phyloP scores from a whole-genome alignment of 495 filamentous ascomycete species.

The Xylaria cubensis region DNA sequence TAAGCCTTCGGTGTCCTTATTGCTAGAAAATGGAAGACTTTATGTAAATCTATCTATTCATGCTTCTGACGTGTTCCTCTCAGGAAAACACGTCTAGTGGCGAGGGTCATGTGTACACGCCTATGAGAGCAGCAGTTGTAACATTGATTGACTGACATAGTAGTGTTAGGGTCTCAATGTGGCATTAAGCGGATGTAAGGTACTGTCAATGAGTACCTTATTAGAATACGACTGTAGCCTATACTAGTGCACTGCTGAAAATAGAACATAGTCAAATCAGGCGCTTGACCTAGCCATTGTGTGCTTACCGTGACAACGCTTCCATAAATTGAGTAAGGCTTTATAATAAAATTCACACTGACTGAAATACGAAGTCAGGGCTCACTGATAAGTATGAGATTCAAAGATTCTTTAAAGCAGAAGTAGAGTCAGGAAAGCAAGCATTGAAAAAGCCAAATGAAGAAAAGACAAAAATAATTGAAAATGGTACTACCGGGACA shows the following conservation, averaged over 20 bases:
- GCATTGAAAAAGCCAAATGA: neutral
- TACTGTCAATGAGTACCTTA: no score
- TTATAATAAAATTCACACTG: neutral
- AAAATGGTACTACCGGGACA: neutral
- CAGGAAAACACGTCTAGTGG: neutral
- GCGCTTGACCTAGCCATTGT: no score
- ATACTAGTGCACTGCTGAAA: no score
- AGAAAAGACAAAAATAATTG: neutral
- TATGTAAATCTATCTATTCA: neutral
- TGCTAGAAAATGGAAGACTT: neutral
- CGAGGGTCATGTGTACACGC: neutral
- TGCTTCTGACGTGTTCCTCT: neutral
- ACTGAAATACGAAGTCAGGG: neutral
- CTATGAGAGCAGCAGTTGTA: neutral
- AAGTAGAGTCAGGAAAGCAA: neutral
- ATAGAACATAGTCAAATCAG: no score
- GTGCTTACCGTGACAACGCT: no score
- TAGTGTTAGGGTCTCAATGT: no score
- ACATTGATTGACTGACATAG: no score
- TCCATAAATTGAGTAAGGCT: neutral
- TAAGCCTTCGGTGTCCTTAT: neutral
- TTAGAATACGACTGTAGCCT: no score
- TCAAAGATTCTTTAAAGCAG: neutral
- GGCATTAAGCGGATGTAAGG: no score
- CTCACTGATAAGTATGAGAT: neutral